Conservation (phyloP, 2,329 filamentous ascomycete species). For the Neonectria punicea region DNA sequence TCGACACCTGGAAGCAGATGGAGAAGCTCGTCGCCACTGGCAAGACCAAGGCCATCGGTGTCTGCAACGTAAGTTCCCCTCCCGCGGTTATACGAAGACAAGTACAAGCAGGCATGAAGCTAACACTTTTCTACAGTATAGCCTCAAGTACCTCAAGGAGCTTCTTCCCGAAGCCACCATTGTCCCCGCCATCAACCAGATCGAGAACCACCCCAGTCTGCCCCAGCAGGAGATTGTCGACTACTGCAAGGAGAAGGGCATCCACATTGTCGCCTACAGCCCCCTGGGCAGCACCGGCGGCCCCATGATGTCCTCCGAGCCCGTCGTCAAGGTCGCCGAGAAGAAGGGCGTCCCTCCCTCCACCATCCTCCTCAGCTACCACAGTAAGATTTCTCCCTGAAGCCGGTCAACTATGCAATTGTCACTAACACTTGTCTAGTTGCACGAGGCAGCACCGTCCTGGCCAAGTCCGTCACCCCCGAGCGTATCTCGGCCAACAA, state of each 20-base stretch:
- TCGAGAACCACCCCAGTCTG: slow-evolving; percentile 77
- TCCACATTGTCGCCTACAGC: slow-evolving; percentile 78
- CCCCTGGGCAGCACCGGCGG: slow-evolving; percentile 73
- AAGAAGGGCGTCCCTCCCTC: slow-evolving; percentile 70
- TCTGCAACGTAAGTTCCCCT: slow-evolving; percentile 60
- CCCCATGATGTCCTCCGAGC: slow-evolving; percentile 71
- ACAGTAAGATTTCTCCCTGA: slow-evolving; percentile 61
- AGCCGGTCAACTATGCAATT: neutral
- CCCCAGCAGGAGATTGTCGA: slow-evolving; percentile 79
- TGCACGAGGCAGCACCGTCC: slow-evolving; percentile 73
- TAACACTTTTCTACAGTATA: slow-evolving; percentile 55
- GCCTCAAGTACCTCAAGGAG: slow-evolving; percentile 64
- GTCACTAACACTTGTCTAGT: slow-evolving; percentile 57
- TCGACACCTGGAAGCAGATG: slow-evolving; percentile 82
- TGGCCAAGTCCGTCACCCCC: slow-evolving; percentile 78
- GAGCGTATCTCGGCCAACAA: slow-evolving; percentile 76
- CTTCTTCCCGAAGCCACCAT: slow-evolving; percentile 63
- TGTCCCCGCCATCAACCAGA: slow-evolving; percentile 75
- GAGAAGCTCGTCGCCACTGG: slow-evolving; percentile 71
- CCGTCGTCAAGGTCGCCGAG: slow-evolving; percentile 71
- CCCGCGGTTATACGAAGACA: neutral
- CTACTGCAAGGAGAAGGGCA: slow-evolving; percentile 73
- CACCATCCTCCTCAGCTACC: slow-evolving; percentile 76
- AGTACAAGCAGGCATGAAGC: neutral
- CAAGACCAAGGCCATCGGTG: slow-evolving; percentile 65